Evolutionary conservation across 2,329 filamentous ascomycete genomes (phyloP), one percentile per base, ranked within the genome.

Genomic region (Exophiala aquamarina): DNA sequence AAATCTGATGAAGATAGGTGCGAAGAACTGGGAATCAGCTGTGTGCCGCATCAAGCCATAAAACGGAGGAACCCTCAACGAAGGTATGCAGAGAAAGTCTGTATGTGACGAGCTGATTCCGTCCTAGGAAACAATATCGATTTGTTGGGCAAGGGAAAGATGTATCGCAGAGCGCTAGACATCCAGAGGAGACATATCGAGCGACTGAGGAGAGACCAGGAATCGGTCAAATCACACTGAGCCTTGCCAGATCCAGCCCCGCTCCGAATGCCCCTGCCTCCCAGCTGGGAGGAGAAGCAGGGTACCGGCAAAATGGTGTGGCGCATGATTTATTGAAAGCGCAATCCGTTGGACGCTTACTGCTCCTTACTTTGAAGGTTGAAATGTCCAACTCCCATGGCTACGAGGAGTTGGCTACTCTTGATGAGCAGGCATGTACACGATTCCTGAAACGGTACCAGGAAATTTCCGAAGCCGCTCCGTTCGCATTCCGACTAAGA

Each of bases 21-120:
- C 15, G 47, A 50, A 32, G 28, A 35, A 5, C 14, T 26, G 9
- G 29, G 37, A 11, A 17, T 49, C n/a, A 23, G 3, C 18, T 53
- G 50, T 20, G 39, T 47, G 20, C 38, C 46, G 9, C 46, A 53
- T 36, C 35, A 49, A 15, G 26, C 28, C 4, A 3, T 46, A 11
- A 49, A 41, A 15, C 41, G 42, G 20, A 41, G 26, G n/a, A 21
- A 23, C 2, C 42, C 42, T 7, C 19, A 18, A 28, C 42, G 23
- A 40, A 40, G 28, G 44, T 44, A 34, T 23, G 29, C 31, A 21
- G 9, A 11, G n/a, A 23, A 9, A 41, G 17, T 14, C 29, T n/a
- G 14, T 8, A 21, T 21, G 11, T 9, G 21, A 3, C 20, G 18
- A 15, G n/a, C 17, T 32, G 23, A 26, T 26, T 26, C 11, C 6